Base-by-base conservation (phyloP, 73 alveolate species). In the Paramecium primaurelia region DNA sequence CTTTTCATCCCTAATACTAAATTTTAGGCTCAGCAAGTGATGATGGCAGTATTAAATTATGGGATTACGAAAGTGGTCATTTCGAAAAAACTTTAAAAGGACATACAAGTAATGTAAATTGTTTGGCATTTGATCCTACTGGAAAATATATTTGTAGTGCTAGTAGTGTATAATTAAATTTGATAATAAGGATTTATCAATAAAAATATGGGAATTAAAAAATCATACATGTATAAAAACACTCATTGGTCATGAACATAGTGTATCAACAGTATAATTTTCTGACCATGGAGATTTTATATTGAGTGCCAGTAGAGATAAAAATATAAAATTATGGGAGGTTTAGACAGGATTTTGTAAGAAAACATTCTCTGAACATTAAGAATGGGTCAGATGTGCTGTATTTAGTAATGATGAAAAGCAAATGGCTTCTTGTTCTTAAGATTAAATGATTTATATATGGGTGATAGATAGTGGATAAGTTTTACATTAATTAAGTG, bases 171-270 rank as follows among this genome's bases (percentile, higher is more conserved):
- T 80, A 80, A 80, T 45, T 32, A 45, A 1, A 47, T 80, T 45
- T 18, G 34, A 44, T 42, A 80, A 26, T 34, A 40, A 80, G 91
- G 99, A 97, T 95, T 86, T 95, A 26, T 54, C 98, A 26, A 96
- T 97, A 36, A 97, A 97, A 80, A 71, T 97, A 22, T 97, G 99
- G 99, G 95, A 95, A 89, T 87, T 97, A 34, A 92, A 96, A 85
- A 92, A 93, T 60, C 86, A 88, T 87, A 77, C 94, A 18, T 97
- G 96, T 14, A 91, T 80, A 34, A 93, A 94, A 71, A 97, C 99
- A 18, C 95, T 97, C 8, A 84, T 96, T 49, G 99, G 99, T 26
- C 99, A 97, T 83, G 99, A 97, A 44, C 99, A 97, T 96, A 92
- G 96, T 38, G 98, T 97, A 2, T 87, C 97, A 86, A 93, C 95